Base-by-base conservation (phyloP, 805 yeast genomes). In the Tetrapisispora pingtungensis region DNA sequence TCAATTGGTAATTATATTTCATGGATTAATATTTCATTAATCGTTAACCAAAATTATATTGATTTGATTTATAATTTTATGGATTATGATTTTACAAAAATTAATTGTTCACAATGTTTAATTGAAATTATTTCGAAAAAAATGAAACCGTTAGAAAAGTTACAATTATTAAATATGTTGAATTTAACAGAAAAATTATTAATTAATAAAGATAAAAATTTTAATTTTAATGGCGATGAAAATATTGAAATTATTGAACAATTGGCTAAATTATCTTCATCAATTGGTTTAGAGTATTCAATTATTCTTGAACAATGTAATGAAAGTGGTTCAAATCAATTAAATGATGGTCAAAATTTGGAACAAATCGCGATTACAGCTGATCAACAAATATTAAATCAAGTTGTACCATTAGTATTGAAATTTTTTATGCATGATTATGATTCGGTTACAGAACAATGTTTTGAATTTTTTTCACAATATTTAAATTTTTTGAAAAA, bases 1-100 rank as follows among this genome's bases (percentile, higher is more conserved):
- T 84, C 55, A 44, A 77, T 93, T 45, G 97, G 97, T 10, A 78
- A 78, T 12, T 93, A 84, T 74, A 84, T 88, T 20, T 80, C 89
- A 20, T 93, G 99, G 98, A 86, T 89, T 61, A 94, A 86, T 59
- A 80, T 89, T 48, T 70, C 80, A 44, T 69, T 86, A 53, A 77
- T 90, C 44, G 72, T 88, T 27, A 52, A 49, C 32, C 50, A 51
- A 17, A 75, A 75, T 19, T 80, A 75, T 52, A 67, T 85, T 54
- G 64, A 70, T 24, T 58, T 75, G 32, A 72, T 87, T 39, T 81
- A 78, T 55, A 74, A 72, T 46, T 80, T 74, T 55, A 69, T 87
- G 49, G 71, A 70, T 43, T 64, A 61, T 46, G 62, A 64, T 5
- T 64, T 62, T 19, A 75, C 77, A 42, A 75, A 81, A 46, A 68